These are phyloP conservation scores for Saccharomyces eubayanus DNA, from an alignment of 805 yeast species.

Conservation along the genomic window DNA sequence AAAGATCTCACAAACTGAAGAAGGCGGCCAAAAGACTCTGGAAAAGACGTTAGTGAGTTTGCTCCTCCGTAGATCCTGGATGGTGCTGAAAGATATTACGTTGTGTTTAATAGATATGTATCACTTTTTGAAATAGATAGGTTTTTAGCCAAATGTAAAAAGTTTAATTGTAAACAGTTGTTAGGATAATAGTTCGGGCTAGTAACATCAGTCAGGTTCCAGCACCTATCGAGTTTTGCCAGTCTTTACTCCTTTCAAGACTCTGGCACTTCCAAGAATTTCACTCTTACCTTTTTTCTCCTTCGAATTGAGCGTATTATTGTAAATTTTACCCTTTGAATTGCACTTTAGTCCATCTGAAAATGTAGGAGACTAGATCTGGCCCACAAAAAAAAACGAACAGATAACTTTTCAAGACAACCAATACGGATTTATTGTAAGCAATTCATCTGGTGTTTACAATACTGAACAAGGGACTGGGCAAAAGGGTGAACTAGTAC, in stretches of 20 bases:
- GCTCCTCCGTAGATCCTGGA: too few species aligned
- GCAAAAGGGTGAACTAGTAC: background rate
- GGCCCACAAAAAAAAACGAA: background rate
- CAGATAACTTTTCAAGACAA: background rate
- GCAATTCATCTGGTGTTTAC: background rate
- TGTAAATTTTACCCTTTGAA: background rate
- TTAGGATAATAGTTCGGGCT: too few species aligned
- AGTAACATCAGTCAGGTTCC: background rate
- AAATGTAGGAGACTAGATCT: background rate
- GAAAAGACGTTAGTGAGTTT: background rate
- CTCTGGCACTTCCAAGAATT: background rate
- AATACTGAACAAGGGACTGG: background rate
- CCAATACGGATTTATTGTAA: background rate
- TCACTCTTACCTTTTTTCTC: background rate
- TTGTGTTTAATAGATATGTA: background rate
- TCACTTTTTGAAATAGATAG: background rate
- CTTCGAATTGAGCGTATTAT: background rate
- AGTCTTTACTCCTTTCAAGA: background rate
- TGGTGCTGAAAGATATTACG: too few species aligned
- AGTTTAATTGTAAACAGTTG: background rate
- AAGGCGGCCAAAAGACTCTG: background rate
- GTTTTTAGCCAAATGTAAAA: background rate
- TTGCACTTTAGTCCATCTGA: background rate
- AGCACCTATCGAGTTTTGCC: background rate
- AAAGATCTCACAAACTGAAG: conserved; percentile 6